Percentiles rank a stretch among this genome's conserved stretches.
These are phyloP conservation scores for Cryptosporidium canis DNA, from an alignment of 169 alveolate species.

Conservation along the genomic window DNA sequence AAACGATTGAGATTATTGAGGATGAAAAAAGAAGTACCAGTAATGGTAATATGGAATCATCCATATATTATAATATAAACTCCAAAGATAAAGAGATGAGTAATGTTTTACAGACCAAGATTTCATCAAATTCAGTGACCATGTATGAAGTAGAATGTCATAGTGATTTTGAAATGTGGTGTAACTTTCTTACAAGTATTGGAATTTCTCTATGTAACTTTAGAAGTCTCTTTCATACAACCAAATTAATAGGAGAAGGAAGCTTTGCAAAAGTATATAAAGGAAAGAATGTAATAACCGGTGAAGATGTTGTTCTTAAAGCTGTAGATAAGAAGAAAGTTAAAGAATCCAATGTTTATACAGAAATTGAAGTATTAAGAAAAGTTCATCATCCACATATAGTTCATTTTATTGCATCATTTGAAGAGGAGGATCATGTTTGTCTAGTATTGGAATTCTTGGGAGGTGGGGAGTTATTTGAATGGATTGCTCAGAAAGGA, in stretches of 20 bases:
- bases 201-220: slow-evolving; percentile 39
- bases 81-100: neutral
- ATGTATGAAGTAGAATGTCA: slow-evolving; percentile 70
- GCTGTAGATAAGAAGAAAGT: slow-evolving; percentile 80
- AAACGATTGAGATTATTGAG: slow-evolving; percentile 18
- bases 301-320: slow-evolving; percentile 78
- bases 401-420: slow-evolving; percentile 83
- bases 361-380: slow-evolving; percentile 85
- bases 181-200: slow-evolving; percentile 55
- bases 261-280: slow-evolving; percentile 79
- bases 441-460: slow-evolving; percentile 89
- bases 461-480: slow-evolving; percentile 90
- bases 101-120: neutral
- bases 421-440: slow-evolving; percentile 83
- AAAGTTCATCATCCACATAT: slow-evolving; percentile 85
- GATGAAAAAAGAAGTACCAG: neutral
- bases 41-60: neutral
- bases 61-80: neutral
- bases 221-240: slow-evolving; percentile 55
- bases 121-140: slow-evolving; percentile 13
- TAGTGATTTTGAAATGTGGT: slow-evolving; percentile 41
- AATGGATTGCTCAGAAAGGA: slow-evolving; percentile 85
- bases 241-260: slow-evolving; percentile 76
- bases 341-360: slow-evolving; percentile 79
- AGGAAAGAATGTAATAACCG: slow-evolving; percentile 77